phyloP scores from a whole-genome alignment of 2,329 filamentous ascomycete species.

The Aspergillus fijiensis region DNA sequence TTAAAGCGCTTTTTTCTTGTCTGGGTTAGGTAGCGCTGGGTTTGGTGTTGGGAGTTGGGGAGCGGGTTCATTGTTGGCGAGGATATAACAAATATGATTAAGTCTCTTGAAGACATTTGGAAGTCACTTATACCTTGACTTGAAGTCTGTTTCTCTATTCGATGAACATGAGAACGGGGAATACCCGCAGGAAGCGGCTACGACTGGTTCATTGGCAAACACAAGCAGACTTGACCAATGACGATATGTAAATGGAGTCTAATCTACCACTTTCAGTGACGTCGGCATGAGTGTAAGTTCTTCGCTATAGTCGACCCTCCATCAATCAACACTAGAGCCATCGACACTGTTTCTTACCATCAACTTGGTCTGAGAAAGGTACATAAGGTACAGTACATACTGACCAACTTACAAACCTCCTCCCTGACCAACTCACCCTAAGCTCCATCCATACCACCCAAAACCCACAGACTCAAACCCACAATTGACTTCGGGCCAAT shows the following conservation, averaged over 20 bases:
- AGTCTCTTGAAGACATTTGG: neutral
- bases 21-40: conserved; percentile 3
- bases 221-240: neutral
- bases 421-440: no score
- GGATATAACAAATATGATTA: neutral
- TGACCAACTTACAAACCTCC: no score
- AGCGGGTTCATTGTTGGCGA: neutral
- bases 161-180: neutral
- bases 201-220: neutral
- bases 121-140: no score
- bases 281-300: neutral
- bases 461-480: neutral
- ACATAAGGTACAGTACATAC: no score
- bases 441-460: neutral
- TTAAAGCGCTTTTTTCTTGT: neutral
- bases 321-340: no score
- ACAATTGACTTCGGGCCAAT: neutral
- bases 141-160: no score
- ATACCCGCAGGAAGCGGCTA: neutral
- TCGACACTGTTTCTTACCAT: no score
- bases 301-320: no score
- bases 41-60: conserved; percentile 7
- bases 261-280: neutral
- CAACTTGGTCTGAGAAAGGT: no score
- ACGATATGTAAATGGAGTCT: neutral